Conservation (phyloP, 169 alveolate genomes). For the Cryptosporidium ryanae region DNA sequence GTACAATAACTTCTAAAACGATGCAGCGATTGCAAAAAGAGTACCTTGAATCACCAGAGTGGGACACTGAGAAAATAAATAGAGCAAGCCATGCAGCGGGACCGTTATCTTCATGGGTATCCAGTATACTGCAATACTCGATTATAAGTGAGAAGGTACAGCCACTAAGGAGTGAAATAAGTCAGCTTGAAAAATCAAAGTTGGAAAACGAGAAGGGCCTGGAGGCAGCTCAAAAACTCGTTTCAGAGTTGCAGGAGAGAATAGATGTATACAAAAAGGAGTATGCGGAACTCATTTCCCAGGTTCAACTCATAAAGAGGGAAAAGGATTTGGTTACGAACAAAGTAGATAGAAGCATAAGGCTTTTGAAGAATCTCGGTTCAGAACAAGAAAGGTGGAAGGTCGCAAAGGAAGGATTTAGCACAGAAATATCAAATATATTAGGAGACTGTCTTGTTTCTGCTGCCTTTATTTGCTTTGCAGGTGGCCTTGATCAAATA, state of each 20-base stretch:
- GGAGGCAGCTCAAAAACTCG: slow-evolving; percentile 84
- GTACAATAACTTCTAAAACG: slow-evolving; percentile 84
- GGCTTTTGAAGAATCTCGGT: slow-evolving; percentile 86
- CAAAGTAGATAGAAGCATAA: slow-evolving; percentile 92
- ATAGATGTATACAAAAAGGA: slow-evolving; percentile 91
- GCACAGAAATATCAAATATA: slow-evolving; percentile 85
- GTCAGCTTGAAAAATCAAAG: slow-evolving; percentile 87
- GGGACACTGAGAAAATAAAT: slow-evolving; percentile 93
- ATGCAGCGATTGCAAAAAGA: slow-evolving; percentile 83
- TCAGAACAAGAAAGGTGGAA: slow-evolving; percentile 95
- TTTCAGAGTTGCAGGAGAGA: slow-evolving; percentile 86
- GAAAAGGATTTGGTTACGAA: slow-evolving; percentile 93
- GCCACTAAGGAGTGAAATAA: slow-evolving; percentile 95
- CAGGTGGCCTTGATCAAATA: slow-evolving; percentile 63
- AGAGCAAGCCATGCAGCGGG: slow-evolving; percentile 98
- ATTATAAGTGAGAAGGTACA: slow-evolving; percentile 91
- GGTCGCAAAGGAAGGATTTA: slow-evolving; percentile 84
- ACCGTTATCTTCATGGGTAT: slow-evolving; percentile 96
- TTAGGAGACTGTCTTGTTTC: slow-evolving; percentile 95
- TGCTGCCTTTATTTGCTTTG: slow-evolving; percentile 89
- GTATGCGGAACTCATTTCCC: slow-evolving; percentile 93
- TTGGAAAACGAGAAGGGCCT: slow-evolving; percentile 87
- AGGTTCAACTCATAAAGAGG: slow-evolving; percentile 90
- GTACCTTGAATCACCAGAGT: slow-evolving; percentile 86
- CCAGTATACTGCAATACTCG: slow-evolving; percentile 87